Base-by-base conservation (phyloP, 2,329 filamentous ascomycete species). In the Pseudopyricularia javanii region DNA sequence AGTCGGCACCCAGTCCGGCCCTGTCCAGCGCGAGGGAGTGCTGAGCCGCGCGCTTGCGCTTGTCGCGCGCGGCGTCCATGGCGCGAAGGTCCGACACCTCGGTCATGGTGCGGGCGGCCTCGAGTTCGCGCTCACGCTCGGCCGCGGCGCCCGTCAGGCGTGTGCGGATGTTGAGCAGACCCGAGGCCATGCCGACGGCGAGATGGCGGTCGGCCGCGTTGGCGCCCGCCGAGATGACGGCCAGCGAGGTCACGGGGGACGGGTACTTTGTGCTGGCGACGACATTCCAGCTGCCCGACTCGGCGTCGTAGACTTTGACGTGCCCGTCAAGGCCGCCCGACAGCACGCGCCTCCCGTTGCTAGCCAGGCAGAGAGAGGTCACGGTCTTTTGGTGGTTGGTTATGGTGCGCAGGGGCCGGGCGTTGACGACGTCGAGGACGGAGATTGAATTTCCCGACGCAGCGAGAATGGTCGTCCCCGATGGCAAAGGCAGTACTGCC, bases 371-470 rank as follows among this genome's bases (percentile, higher is more conserved):
- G 53, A 98, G 76, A 7, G 86, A 84, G 0, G 93, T 97, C 55
- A 98, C 91, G 1, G 93, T 95, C 80, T 97, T 98, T 65, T 98
- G 93, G 69, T 98, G 93, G 66, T 94, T 97, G 60, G 84, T 85
- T 57, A 98, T 84, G 63, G 95, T 75, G 60, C 90, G 85, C 54
- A 95, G 74, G 4, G 91, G 90, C 63, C 88, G 89, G 26, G 88
- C 93, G 50, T 91, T 91, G 15, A 97, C 86, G 47, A 98, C 79
- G 66, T 98, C 93, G 56, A 98, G 77, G 11, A 98, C 89, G 6
- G 87, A 90, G 62, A 98, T 88, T 56, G 87, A 81, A 63, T 88
- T 94, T 54, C 88, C 91, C 17, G 90, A 83, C 2, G 91, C 82
- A 12, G 90, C 90, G 33, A 96, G 77, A 24, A 98, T 74, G 4